A percentile compares a stretch with the other conserved stretches of the same genome.
Evolutionary conservation across 2,329 filamentous ascomycete species (phyloP).

Genomic region (Aspergillus sp.): DNA sequence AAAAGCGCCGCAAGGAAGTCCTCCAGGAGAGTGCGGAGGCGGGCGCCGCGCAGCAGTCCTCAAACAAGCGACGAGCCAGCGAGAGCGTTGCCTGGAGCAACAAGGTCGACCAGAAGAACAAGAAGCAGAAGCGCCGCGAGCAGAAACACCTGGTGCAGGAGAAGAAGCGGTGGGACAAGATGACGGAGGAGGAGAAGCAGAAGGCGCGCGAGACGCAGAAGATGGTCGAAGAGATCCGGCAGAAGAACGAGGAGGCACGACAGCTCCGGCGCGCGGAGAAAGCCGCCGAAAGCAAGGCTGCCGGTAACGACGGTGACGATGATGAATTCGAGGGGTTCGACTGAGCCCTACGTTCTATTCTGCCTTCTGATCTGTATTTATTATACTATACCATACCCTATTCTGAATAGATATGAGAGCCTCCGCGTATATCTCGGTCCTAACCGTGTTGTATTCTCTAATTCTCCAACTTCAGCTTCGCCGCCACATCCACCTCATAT

Average conservation of each 20-base stretch:
- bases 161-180: conserved; percentile 59
- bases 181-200: conserved; percentile 69
- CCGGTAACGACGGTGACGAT: conserved; percentile 37
- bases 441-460: not conserved
- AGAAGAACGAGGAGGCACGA: conserved; percentile 48
- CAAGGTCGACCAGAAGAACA: conserved; percentile 65
- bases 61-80: conserved; percentile 55
- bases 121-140: conserved; percentile 61
- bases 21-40: conserved; percentile 49
- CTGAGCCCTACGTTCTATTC: conserved; percentile 13
- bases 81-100: conserved; percentile 71
- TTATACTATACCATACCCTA: not conserved
- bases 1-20: conserved; percentile 62
- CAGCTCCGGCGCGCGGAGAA: conserved; percentile 17
- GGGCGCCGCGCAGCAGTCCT: conserved; percentile 35
- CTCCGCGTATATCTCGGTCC: not conserved
- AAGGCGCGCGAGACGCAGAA: conserved; percentile 63
- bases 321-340: conserved; percentile 62
- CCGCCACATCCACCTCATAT: not conserved
- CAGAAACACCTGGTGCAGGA: conserved; percentile 65
- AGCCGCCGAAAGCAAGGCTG: conserved; percentile 16
- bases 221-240: conserved; percentile 64
- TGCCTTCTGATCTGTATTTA: conserved; percentile 5
- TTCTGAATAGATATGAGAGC: not conserved
- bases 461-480: not conserved